These are phyloP conservation scores for Eucalyptus cloeziana DNA, from an alignment of 345 rosid genomes.

Conservation along the genomic window DNA sequence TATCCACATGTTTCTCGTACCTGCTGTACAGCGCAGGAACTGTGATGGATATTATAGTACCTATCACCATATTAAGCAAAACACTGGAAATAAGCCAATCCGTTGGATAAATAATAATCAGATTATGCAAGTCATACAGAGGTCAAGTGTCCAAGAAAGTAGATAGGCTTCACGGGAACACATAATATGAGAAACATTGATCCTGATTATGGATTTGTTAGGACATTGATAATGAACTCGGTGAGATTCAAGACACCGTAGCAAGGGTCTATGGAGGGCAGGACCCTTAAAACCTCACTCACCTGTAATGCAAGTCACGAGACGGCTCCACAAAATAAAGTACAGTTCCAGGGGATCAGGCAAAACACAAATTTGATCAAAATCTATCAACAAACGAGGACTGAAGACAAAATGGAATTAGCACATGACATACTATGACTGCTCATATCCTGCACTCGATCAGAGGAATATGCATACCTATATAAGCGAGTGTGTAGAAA, in stretches of 20 bases:
- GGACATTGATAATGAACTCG: not conserved
- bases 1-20: constrained; percentile 52
- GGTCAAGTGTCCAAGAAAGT: not conserved
- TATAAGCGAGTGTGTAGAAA: constrained; percentile 76
- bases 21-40: constrained; percentile 76
- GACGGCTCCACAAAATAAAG: not conserved
- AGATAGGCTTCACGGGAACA: not conserved
- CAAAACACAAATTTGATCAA: not conserved
- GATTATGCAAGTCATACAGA: not conserved
- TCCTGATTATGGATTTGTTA: not conserved
- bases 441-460: not conserved
- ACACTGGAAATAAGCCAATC: not conserved
- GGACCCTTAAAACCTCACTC: not conserved
- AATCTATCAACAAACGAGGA: not conserved
- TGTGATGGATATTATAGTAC: constrained; percentile 65
- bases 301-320: not conserved
- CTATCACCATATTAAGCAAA: constrained; percentile 26
- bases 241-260: not conserved
- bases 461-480: constrained; percentile 34
- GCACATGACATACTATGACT: not conserved
- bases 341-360: not conserved
- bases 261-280: not conserved
- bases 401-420: not conserved
- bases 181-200: not conserved
- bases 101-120: not conserved